Base-by-base conservation (phyloP, 768 basidiomycete genomes). In the Gymnopilus dilepis region DNA sequence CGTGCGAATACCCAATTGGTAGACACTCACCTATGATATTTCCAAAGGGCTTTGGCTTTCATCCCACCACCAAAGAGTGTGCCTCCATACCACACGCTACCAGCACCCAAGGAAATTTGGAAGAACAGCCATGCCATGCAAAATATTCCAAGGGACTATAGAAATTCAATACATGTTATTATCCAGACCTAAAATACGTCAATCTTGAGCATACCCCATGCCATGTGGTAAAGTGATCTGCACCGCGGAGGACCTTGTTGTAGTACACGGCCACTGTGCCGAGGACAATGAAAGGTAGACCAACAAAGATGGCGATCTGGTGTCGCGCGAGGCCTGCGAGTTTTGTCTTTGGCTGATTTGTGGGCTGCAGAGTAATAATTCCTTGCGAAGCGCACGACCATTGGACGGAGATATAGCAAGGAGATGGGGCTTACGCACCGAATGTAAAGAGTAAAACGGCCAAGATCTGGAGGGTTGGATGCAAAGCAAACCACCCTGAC, bases 51-150 rank as follows among this genome's bases (percentile, higher is more conserved):
- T 72, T 91, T 94, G 13, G 92, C 91, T 70, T 84, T 88, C 43
- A 78, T 72, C 13, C 84, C 86, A 1, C 92, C 91, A 4, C 92
- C 91, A 69, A 94, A 90, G 0, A 80, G 78, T 15, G 79, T 80
- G 11, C 92, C 92, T 6, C 76, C 80, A 62, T 82, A 87, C 92
- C 92, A 93, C 15, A 92, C 90, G 52, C 88, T 91, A n/a, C 84
- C 86, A 2, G 80, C 90, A 5, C 93, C 93, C 0, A 93, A 17
- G 8, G 79, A 58, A 6, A 84, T 74, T 67, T 94, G 92, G 31
- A 82, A 58, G 15, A 86, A 24, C 42, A 93, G 74, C 90, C 89
- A 91, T 9, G 72, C 62, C 45, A 89, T 71, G n/a, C 81, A 75
- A 37, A 86, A 70, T n/a, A 90, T 73, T 0, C 92, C 94, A 56